Evolutionary conservation across 139 green algal genomes (phyloP), one percentile per base, ranked within the genome.

Genomic region (Eudorina sp.): DNA sequence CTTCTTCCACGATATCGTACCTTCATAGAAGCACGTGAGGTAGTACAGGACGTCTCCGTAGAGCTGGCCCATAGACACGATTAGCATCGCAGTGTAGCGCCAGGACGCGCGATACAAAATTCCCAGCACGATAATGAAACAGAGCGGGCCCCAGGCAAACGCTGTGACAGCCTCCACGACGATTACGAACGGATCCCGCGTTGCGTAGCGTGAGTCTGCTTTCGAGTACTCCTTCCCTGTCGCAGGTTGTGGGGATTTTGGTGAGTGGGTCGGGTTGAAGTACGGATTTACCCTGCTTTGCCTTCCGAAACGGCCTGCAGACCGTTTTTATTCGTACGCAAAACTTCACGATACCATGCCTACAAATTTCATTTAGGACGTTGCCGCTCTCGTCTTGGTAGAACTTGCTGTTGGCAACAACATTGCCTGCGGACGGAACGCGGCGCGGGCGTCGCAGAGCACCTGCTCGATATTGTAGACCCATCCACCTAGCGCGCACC

Each of bases 201-300:
- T 96, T 19, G 94, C 95, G 85, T 99, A 99, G 41, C 97, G 93
- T 1, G 94, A 97, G 93, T 99, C 97, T 6, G 94, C 96, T 74
- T 97, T 97, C 66, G 89, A 80, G 88, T 99, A 99, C 92, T 99
- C 96, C 92, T 98, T 99, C 96, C 95, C 95, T 98, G 90, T n/a
- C n/a, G 11, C n/a, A n/a, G n/a, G n/a, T n/a, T n/a, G n/a, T n/a
- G n/a, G n/a, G n/a, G n/a, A n/a, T n/a, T n/a, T n/a, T n/a, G n/a
- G n/a, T n/a, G n/a, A n/a, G n/a, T n/a, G n/a, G n/a, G n/a, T n/a
- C n/a, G n/a, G n/a, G n/a, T n/a, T n/a, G n/a, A n/a, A n/a, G n/a
- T n/a, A n/a, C n/a, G n/a, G n/a, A n/a, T n/a, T n/a, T n/a, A n/a
- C n/a, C 27, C 4, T 66, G 8, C 29, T 66, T 7, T 66, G 55